Base-by-base conservation (phyloP, 2,329 filamentous ascomycete species). In the Diaporthe ampelina region DNA sequence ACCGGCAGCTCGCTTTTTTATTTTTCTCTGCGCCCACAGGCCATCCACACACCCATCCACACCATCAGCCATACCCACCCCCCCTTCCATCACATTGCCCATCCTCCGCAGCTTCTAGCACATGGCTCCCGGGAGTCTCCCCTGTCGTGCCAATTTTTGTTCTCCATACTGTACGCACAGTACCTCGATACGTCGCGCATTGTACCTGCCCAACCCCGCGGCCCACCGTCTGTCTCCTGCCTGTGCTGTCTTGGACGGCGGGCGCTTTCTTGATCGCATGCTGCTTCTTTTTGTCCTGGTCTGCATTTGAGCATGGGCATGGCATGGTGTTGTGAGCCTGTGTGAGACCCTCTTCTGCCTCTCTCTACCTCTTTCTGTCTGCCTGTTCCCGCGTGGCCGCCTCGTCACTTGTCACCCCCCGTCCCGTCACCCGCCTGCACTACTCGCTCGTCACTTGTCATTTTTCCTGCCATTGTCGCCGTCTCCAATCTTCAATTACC, bases 91-190 rank as follows among this genome's bases (percentile, higher is more conserved):
- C 21, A 67, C 63, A 50, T 50, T 52, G 63, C 29, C 69, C 68
- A 65, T 57, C 61, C 72, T 73, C 75, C 75, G 73, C 75, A 71
- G 61, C 75, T 72, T 72, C 61, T 73, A 75, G 75, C 75, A 76
- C 75, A 76, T 76, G 75, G 75, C 75, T 70, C 50, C 61, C 74
- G 69, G 73, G 73, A 70, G 73, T 74, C 40, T 72, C 73, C 73
- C 75, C 75, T 74, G 74, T 69, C 72, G 68, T 74, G 74, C 72
- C 73, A 74, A 75, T 74, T 73, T 74, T 72, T 68, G n/a, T 40
- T 45, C 61, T 43, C 59, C 65, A 67, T 52, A 67, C 63, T 52
- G 45, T 52, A 67, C 45, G 11, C 63, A 67, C 45, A 52, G 63
- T 52, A 52, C 63, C 29, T 52, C 24, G 63, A 26, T 35, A 35